A percentile compares a stretch with the other conserved stretches of the same genome.
Conservation (phyloP, 345 rosid species). For the Acer yangbiense region DNA sequence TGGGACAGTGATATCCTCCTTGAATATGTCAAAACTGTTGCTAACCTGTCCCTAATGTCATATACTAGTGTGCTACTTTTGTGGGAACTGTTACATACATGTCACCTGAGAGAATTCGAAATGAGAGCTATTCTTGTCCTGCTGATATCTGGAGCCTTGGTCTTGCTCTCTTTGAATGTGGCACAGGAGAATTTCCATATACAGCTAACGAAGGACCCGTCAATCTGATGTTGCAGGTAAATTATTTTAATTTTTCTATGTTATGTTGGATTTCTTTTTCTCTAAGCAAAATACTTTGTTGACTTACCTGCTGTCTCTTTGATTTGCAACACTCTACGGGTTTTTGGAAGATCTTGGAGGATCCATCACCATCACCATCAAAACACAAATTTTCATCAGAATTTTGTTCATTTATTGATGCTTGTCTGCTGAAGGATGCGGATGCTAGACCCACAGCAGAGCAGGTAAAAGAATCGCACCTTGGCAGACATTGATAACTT, state of each 20-base stretch:
- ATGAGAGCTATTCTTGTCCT: slow-evolving; percentile 84
- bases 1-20: slow-evolving; percentile 1
- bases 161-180: slow-evolving; percentile 91
- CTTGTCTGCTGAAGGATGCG: slow-evolving; percentile 82
- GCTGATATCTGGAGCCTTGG: slow-evolving; percentile 99
- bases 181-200: slow-evolving; percentile 95
- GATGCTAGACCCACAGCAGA: slow-evolving; percentile 91
- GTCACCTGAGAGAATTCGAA: slow-evolving; percentile 94
- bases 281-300: not conserved
- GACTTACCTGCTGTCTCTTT: not conserved
- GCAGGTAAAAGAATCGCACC: slow-evolving; percentile 51
- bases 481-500: not conserved
- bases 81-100: slow-evolving; percentile 99
- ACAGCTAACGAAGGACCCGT: slow-evolving; percentile 86
- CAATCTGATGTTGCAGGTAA: slow-evolving; percentile 96
- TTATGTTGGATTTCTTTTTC: slow-evolving; percentile 4
- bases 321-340: slow-evolving; percentile 7
- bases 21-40: slow-evolving; percentile 21
- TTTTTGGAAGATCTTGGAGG: slow-evolving; percentile 77
- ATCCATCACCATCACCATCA: slow-evolving; percentile 88
- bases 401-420: slow-evolving; percentile 88
- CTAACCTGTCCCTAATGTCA: slow-evolving; percentile 27
- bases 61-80: slow-evolving; percentile 88
- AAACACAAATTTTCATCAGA: slow-evolving; percentile 69
- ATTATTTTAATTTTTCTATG: not conserved